Base-by-base conservation (phyloP, 1,284 basidiomycete species). In the Vanrija pseudolonga region DNA sequence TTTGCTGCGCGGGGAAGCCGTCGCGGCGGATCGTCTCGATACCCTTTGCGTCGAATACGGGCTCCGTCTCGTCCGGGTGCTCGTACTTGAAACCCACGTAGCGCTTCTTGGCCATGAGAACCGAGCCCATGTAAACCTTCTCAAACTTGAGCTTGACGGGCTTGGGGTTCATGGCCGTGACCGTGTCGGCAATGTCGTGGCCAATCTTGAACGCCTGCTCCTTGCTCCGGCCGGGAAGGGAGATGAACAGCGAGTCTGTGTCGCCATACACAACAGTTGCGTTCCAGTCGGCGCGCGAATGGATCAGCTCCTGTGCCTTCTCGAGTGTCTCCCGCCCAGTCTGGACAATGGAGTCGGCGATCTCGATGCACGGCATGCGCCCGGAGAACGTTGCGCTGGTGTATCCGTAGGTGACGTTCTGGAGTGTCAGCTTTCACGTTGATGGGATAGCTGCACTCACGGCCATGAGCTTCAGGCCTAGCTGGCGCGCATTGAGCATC, bases 51-150 rank as follows among this genome's bases (percentile, higher is more conserved):
- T 98, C 95, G 65, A 98, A 97, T 0, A 78, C 80, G 0, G 93
- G 90, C 49, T 88, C 85, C 2, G 61, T 72, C 17, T 96, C 90
- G 59, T 91, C 87, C 0, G 86, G 82, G 51, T 79, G 82, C 73
- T 98, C 96, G 64, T 88, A 97, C 73, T 94, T 96, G 79, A 90
- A 93, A 2, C 95, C 95, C 9, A 96, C 94, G 65, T 98, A 98
- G 57, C 93, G 84, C 71, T 98, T 98, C 80, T 98, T 98, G 0
- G 94, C 91, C 79, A 97, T 83, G 20, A 98, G 81, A 0, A 98
- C 85, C 58, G 89, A 94, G 2, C 92, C 94, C 49, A 93, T 82
- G 74, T 97, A 98, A 4, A 98, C 89, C 82, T 98, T 98, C 72
- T 98, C 96, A 63, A 98, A 97, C 74, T 97, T 97, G 57, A 98